A percentile compares a stretch with the other conserved stretches of the same genome.
Evolutionary conservation across 257 asterid species (phyloP).

Genomic region (Nicotiana otophora): DNA sequence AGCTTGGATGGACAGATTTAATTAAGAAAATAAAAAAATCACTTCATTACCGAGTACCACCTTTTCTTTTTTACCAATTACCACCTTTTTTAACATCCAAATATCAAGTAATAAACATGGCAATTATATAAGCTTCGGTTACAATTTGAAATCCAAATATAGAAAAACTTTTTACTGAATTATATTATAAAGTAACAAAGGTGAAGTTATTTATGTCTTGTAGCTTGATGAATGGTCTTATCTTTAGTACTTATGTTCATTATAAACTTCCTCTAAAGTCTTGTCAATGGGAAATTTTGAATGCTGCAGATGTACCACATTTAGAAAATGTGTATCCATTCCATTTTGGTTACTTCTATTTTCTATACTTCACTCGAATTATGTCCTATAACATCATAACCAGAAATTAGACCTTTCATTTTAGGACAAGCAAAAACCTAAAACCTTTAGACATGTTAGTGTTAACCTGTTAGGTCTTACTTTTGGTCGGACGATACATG

Average conservation of each 20-base stretch:
- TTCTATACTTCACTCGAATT: neutral
- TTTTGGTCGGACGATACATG: neutral
- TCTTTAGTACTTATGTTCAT: neutral
- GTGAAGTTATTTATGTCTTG: neutral
- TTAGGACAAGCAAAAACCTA: slow-evolving; percentile 2
- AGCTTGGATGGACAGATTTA: too few relatives aligned
- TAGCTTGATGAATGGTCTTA: slow-evolving; percentile 1
- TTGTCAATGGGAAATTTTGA: slow-evolving; percentile 14
- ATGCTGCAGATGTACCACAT: neutral
- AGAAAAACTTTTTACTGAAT: neutral
- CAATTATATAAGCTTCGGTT: neutral
- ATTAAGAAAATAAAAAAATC: neutral
- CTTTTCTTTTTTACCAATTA: too few relatives aligned
- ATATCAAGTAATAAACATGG: neutral
- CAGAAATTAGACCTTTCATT: neutral
- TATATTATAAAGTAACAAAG: neutral
- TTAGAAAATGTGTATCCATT: neutral
- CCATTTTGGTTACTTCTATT: neutral
- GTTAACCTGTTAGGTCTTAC: neutral
- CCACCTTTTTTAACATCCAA: neutral
- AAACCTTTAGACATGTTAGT: neutral
- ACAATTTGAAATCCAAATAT: neutral
- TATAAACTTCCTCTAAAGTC: slow-evolving; percentile 14
- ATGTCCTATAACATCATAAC: slow-evolving; percentile 2
- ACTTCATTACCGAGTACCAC: neutral